phyloP scores from a whole-genome alignment of 148 eudicot species.

The Camellia granthamiana region DNA sequence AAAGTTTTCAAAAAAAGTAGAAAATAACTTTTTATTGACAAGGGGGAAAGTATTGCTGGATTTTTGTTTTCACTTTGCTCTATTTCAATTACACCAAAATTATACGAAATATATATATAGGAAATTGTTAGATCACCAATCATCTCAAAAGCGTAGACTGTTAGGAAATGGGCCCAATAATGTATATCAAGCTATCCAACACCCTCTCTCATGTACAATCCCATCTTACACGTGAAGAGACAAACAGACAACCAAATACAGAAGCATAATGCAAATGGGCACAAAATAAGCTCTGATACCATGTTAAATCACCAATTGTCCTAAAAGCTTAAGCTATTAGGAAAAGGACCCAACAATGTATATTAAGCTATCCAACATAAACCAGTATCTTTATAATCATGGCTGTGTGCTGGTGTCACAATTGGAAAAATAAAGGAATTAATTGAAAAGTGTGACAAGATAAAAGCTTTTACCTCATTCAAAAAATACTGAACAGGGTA shows the following conservation, averaged over 20 bases:
- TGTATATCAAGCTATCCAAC: too few relatives aligned
- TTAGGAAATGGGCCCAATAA: too few relatives aligned
- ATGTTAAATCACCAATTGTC: too few relatives aligned
- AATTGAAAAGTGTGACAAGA: neutral
- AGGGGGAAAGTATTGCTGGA: neutral
- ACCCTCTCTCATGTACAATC: too few relatives aligned
- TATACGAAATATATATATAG: neutral
- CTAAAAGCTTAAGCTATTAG: too few relatives aligned
- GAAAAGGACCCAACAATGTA: too few relatives aligned
- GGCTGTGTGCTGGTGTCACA: neutral
- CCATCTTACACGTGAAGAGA: too few relatives aligned
- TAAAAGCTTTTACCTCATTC: slow-evolving; percentile 12
- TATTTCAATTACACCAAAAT: neutral
- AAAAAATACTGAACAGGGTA: slow-evolving; percentile 7
- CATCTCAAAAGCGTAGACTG: too few relatives aligned
- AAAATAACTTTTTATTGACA: neutral
- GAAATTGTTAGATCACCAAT: neutral
- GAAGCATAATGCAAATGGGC: too few relatives aligned
- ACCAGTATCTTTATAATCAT: neutral
- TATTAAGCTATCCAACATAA: too few relatives aligned
- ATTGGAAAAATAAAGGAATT: neutral
- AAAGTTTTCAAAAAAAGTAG: neutral
- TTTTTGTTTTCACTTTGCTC: neutral
- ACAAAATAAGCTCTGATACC: too few relatives aligned
- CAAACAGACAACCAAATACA: too few relatives aligned